A percentile compares a stretch with the other conserved stretches of the same genome.
phyloP scores from a whole-genome alignment of 768 basidiomycete species.

The Leccinum subtestaceum region DNA sequence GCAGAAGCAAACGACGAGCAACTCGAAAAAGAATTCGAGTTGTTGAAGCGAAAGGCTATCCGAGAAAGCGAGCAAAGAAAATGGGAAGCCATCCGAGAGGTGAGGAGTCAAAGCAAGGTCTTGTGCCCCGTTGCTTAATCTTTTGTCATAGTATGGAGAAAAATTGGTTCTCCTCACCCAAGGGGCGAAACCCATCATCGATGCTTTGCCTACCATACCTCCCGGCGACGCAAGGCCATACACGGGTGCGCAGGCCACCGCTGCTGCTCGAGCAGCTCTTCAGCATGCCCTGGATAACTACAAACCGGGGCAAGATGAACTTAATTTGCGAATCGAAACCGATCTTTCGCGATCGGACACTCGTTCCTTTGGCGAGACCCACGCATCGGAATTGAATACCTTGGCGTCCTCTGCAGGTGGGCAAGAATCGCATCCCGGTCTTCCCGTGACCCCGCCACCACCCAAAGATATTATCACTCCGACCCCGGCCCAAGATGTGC shows the following conservation, averaged over 20 bases:
- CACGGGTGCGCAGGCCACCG: constrained; percentile 58
- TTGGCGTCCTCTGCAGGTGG: constrained; percentile 39
- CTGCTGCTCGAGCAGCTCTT: constrained; percentile 66
- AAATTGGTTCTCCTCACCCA: constrained; percentile 74
- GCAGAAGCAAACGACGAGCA: constrained; percentile 61
- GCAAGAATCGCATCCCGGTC: constrained; percentile 30
- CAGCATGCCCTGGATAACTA: constrained; percentile 80
- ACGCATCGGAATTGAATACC: constrained; percentile 66
- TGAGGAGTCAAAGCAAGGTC: constrained; percentile 25
- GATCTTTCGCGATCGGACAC: constrained; percentile 72
- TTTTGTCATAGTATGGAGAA: constrained; percentile 63
- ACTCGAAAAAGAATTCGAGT: constrained; percentile 66
- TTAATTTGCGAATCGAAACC: constrained; percentile 43
- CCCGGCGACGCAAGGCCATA: constrained; percentile 58
- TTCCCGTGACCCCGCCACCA: constrained; percentile 45
- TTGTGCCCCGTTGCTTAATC: constrained; percentile 1
- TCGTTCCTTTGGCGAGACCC: constrained; percentile 81
- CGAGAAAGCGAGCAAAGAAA: constrained; percentile 72
- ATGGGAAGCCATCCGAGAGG: constrained; percentile 83
- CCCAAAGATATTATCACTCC: constrained; percentile 27
- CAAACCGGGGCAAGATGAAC: constrained; percentile 59
- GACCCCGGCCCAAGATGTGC: constrained; percentile 26
- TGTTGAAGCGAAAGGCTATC: constrained; percentile 74
- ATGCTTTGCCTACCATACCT: constrained; percentile 64
- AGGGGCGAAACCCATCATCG: constrained; percentile 61